These are phyloP conservation scores for Thinopyrum elongatum DNA, from an alignment of 176 grass and related monocot genomes.

Conservation along the genomic window DNA sequence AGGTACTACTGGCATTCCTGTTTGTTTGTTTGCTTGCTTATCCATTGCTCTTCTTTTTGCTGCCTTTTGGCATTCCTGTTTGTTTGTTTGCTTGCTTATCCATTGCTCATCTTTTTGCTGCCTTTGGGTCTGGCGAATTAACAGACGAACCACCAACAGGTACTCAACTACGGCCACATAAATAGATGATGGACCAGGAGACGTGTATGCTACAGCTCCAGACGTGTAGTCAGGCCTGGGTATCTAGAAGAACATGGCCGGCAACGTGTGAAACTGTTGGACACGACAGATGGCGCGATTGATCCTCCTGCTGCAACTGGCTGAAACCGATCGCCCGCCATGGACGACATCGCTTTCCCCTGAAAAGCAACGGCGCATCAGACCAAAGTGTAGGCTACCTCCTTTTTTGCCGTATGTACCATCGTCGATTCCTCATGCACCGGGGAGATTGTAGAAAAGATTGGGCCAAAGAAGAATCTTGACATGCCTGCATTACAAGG, in stretches of 20 bases:
- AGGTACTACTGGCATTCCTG: not conserved
- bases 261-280: slow-evolving; percentile 11
- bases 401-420: not conserved
- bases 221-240: not conserved
- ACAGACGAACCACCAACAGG: not conserved
- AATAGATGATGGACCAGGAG: not conserved
- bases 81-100: not conserved
- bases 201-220: not conserved
- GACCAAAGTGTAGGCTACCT: not conserved
- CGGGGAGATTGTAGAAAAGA: not conserved
- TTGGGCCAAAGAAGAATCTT: slow-evolving; percentile 13
- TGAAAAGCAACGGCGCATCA: not conserved
- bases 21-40: not conserved
- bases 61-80: not conserved
- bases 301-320: not conserved
- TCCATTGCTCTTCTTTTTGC: not conserved
- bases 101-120: not conserved
- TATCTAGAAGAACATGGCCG: slow-evolving; percentile 5
- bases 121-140: not conserved
- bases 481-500: not conserved
- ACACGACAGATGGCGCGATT: not conserved
- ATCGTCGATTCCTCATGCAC: not conserved
- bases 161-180: not conserved
- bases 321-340: slow-evolving; percentile 7
- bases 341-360: not conserved